phyloP scores from a whole-genome alignment of 2,329 filamentous ascomycete species.

The Colletotrichum sp. region DNA sequence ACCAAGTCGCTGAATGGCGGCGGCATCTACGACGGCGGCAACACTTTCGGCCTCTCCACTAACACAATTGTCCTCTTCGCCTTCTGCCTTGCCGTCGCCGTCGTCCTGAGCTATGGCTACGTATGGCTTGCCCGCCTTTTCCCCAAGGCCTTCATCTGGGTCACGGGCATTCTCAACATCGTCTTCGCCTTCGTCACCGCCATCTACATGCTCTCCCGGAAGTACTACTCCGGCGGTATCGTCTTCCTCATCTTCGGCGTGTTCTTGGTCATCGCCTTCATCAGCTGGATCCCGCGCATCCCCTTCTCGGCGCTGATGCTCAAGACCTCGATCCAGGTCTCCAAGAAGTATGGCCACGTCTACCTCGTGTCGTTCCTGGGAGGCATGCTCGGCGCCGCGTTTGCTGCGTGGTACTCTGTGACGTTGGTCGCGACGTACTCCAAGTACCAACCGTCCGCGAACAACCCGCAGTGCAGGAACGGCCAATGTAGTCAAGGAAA shows the following conservation, averaged over 20 bases:
- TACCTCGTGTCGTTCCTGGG: conserved; percentile 87
- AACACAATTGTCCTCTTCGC: conserved; percentile 88
- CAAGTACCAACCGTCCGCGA: conserved; percentile 71
- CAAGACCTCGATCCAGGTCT: conserved; percentile 83
- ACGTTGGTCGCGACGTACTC: conserved; percentile 88
- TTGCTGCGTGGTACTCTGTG: conserved; percentile 85
- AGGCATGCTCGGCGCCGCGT: conserved; percentile 75
- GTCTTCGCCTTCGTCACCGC: conserved; percentile 83
- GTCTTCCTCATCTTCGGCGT: conserved; percentile 84
- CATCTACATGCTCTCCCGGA: conserved; percentile 80
- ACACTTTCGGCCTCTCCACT: conserved; percentile 73
- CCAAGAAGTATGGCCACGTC: conserved; percentile 83
- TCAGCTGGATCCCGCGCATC: conserved; percentile 87
- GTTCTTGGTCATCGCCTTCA: conserved; percentile 83
- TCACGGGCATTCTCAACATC: conserved; percentile 89
- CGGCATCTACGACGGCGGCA: conserved; percentile 74
- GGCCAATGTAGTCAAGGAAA: conserved; percentile 75
- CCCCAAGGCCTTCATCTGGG: conserved; percentile 91
- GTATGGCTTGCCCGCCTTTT: conserved; percentile 77
- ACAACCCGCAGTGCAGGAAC: conserved; percentile 58
- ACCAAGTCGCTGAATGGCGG: conserved; percentile 69
- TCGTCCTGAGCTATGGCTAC: conserved; percentile 79
- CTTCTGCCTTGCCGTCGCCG: conserved; percentile 76
- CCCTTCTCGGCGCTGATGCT: conserved; percentile 93
- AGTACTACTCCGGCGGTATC: conserved; percentile 84